Base-by-base conservation (phyloP, 495 filamentous ascomycete species). In the Hapsidospora chrysogenum region DNA sequence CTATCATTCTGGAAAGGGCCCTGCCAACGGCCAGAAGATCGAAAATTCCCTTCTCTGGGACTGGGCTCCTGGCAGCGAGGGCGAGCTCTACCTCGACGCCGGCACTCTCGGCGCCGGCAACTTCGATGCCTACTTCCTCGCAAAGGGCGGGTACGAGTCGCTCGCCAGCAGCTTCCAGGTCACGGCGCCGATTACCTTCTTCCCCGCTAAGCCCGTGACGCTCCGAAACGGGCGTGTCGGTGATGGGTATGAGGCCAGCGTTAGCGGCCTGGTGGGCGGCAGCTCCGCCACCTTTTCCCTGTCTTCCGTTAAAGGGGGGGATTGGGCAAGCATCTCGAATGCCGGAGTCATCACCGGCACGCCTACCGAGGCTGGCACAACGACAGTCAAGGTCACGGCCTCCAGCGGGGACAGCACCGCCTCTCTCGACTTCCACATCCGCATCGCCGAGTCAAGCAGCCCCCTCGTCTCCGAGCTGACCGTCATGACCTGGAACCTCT, bases 401-500 rank as follows among this genome's bases (percentile, higher is more conserved):
- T 18, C 31, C 8, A 33, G 31, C 31, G 31, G 23, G 20, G 31
- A 21, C 17, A 21, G 18, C 9, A 21, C 31, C 17, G 31, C 31
- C 2, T 17, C 31, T 2, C 20, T 33, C 18, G 10, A 33, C 11
- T 18, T 33, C 17, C 8, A 33, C 1, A 33, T 33, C 31, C 31
- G 18, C 3, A 21, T 33, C 8, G 18, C 18, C 3, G 2, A 11
- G 2, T 3, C 2, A 11, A 8, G 18, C 15, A 21, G 23, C n/a
- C 17, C 31, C 13, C 31, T 33, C 9, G 31, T 33, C 1, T 11
- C 13, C 5, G 31, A 33, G 1, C 17, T 33, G 11, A 20, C 14
- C 18, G 31, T 33, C 31, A 33, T 33, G 31, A 21, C 31, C 17
- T 33, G n/a, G 18, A 33, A 33, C 17, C 20, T 33, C 18, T 33